Evolutionary conservation across 2,329 filamentous ascomycete genomes (phyloP).

Genomic region (Aureobasidium uvarum): DNA sequence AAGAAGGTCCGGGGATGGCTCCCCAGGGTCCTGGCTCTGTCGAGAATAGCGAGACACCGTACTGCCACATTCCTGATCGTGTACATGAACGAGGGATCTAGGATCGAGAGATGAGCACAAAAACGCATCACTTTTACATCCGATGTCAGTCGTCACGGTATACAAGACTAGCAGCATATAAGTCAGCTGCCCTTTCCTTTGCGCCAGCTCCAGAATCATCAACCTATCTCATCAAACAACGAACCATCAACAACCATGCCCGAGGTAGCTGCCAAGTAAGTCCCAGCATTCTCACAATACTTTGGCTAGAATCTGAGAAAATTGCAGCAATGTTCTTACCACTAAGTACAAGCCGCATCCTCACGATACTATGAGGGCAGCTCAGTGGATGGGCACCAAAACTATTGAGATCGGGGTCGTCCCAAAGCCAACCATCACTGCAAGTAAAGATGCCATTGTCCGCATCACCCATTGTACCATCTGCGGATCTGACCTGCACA

Average conservation of each 20-base stretch:
- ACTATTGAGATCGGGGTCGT: conserved; percentile 25
- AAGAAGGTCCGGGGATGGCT: too few species aligned
- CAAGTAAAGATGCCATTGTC: conserved; percentile 39
- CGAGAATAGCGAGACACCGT: too few species aligned
- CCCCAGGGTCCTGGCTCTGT: too few species aligned
- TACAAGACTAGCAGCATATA: not conserved
- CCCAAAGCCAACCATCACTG: conserved; percentile 29
- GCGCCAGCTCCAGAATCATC: not conserved
- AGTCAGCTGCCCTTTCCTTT: not conserved
- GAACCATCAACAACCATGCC: not conserved
- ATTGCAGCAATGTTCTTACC: conserved; percentile 30
- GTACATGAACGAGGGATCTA: too few species aligned
- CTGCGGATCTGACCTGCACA: conserved; percentile 39
- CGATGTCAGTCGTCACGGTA: too few species aligned
- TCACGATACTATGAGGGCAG: conserved; percentile 37
- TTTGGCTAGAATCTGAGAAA: not conserved
- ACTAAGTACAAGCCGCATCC: conserved; percentile 35
- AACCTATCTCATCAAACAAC: not conserved
- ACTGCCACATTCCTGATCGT: too few species aligned
- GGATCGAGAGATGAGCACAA: too few species aligned
- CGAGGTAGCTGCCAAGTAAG: not conserved
- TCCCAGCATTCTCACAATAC: too few species aligned
- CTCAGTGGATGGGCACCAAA: conserved; percentile 27
- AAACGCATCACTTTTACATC: too few species aligned
- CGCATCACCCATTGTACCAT: conserved; percentile 39